These are phyloP conservation scores for Cyclaneusma minus DNA, from an alignment of 2,329 filamentous ascomycete genomes.

Conservation along the genomic window DNA sequence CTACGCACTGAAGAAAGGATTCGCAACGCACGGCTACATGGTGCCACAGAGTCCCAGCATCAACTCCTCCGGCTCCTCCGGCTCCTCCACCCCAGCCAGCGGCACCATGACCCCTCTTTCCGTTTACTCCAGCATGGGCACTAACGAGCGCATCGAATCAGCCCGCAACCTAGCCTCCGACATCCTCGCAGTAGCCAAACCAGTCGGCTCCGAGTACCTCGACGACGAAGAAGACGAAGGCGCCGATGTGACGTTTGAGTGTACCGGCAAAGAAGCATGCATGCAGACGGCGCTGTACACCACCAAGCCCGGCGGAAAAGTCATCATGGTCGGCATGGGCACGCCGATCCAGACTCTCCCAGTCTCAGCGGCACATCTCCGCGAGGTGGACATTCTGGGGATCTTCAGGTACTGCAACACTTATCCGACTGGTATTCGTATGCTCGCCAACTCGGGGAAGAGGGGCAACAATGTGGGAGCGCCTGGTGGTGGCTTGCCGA, in stretches of 20 bases:
- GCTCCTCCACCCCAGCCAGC: slow-evolving; percentile 30
- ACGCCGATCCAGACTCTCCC: slow-evolving; percentile 62
- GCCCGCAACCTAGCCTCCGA: slow-evolving; percentile 34
- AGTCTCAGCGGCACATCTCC: slow-evolving; percentile 53
- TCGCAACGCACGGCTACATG: slow-evolving; percentile 43
- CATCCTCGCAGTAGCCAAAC: slow-evolving; percentile 24
- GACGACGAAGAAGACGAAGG: slow-evolving; percentile 42
- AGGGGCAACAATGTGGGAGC: slow-evolving; percentile 21
- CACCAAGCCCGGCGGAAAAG: slow-evolving; percentile 52
- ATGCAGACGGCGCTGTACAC: slow-evolving; percentile 64
- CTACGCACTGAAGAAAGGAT: slow-evolving; percentile 41
- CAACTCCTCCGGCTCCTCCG: slow-evolving; percentile 29
- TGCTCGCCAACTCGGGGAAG: slow-evolving; percentile 34
- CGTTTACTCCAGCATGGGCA: slow-evolving; percentile 24
- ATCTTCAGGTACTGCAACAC: slow-evolving; percentile 68
- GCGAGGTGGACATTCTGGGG: slow-evolving; percentile 65
- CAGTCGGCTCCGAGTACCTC: slow-evolving; percentile 16
- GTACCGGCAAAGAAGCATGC: slow-evolving; percentile 60
- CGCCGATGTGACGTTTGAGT: slow-evolving; percentile 59
- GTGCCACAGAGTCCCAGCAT: slow-evolving; percentile 28
- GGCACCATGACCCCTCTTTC: slow-evolving; percentile 13
- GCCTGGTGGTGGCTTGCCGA: slow-evolving; percentile 41
- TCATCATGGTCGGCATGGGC: slow-evolving; percentile 70
- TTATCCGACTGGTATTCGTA: slow-evolving; percentile 52
- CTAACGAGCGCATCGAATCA: slow-evolving; percentile 30